phyloP scores from a whole-genome alignment of 352 stramenopile species.

The Globisporangium rhizosaccharum region DNA sequence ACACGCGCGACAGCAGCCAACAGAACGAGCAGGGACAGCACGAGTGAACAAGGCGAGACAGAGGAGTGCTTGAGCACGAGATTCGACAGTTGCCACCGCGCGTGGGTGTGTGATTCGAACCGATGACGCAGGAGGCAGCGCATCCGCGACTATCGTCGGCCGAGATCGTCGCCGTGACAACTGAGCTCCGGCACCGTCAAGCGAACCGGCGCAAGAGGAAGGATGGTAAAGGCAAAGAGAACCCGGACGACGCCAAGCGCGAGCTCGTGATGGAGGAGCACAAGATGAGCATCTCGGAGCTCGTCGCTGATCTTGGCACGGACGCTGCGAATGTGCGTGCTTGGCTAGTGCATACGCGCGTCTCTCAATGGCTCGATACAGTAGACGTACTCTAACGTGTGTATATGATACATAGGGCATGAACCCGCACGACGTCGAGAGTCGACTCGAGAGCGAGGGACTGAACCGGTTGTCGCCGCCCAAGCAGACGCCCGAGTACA shows the following conservation, averaged over 20 bases:
- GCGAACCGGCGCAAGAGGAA: conserved; percentile 52
- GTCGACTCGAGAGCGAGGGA: conserved; percentile 50
- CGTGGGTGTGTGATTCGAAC: no score
- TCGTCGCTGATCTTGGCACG: conserved; percentile 59
- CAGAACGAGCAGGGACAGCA: neutral
- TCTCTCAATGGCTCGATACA: neutral
- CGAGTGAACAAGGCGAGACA: neutral
- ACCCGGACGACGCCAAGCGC: conserved; percentile 62
- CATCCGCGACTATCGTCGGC: conserved; percentile 65
- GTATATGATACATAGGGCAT: conserved; percentile 37
- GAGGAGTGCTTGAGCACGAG: neutral
- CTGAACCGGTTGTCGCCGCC: conserved; percentile 61
- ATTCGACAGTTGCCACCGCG: neutral
- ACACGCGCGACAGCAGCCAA: no score
- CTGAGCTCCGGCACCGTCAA: conserved; percentile 68
- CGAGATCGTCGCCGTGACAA: conserved; percentile 80
- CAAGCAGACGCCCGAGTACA: conserved; percentile 64
- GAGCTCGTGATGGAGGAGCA: conserved; percentile 82
- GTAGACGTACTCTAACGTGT: neutral
- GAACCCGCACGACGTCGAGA: conserved; percentile 48
- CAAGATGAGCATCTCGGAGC: conserved; percentile 60
- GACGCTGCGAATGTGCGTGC: conserved; percentile 41
- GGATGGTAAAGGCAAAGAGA: conserved; percentile 44
- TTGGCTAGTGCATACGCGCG: neutral
- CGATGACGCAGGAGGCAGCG: conserved; percentile 20